phyloP scores from a whole-genome alignment of 2,329 filamentous ascomycete genomes.

The Fusarium oligoseptatum region DNA sequence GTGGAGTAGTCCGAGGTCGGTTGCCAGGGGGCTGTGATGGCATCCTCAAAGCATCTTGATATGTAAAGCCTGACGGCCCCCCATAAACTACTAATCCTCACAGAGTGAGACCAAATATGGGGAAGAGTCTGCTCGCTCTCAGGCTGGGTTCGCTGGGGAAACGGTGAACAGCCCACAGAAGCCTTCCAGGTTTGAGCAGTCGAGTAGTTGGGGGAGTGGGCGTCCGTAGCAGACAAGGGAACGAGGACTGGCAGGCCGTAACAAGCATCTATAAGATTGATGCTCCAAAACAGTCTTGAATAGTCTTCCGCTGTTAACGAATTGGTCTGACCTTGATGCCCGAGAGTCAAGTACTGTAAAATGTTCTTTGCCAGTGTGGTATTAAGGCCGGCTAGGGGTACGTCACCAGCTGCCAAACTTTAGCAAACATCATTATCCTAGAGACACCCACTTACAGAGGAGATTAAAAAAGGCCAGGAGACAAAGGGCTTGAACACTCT shows the following conservation, averaged over 20 bases:
- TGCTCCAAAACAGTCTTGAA: slow-evolving; percentile 23
- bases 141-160: background rate
- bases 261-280: background rate
- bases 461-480: slow-evolving; percentile 23
- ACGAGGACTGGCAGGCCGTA: slow-evolving; percentile 10
- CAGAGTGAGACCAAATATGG: slow-evolving; percentile 14
- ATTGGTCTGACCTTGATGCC: fast-evolving
- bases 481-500: slow-evolving; percentile 14
- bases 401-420: slow-evolving; percentile 6
- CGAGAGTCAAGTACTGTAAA: background rate
- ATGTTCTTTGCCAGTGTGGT: slow-evolving; percentile 20
- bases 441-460: background rate
- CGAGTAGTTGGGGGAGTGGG: background rate
- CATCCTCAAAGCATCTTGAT: slow-evolving; percentile 22
- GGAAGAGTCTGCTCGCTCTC: background rate
- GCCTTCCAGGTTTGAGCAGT: background rate
- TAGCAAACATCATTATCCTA: background rate
- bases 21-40: slow-evolving; percentile 11
- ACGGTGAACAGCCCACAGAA: background rate
- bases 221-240: background rate
- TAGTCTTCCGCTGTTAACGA: background rate
- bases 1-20: slow-evolving; percentile 26
- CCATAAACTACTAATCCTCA: slow-evolving; percentile 15
- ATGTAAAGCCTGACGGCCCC: slow-evolving; percentile 17
- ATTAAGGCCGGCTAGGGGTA: slow-evolving; percentile 23